Base-by-base conservation (phyloP, 345 rosid species). In the Triadica sebifera region DNA sequence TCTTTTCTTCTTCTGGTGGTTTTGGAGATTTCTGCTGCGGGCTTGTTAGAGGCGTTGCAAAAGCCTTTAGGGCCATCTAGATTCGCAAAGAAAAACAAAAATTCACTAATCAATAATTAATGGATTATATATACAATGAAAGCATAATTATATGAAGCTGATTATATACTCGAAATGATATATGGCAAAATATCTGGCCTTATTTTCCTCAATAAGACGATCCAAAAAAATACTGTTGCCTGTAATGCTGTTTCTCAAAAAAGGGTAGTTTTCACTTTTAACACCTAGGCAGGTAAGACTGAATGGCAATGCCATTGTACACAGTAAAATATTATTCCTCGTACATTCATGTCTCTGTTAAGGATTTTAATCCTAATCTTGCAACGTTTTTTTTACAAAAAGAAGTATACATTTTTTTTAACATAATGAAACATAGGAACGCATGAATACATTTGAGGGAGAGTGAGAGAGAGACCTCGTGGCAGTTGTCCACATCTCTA, bases 31-130 rank as follows among this genome's bases (percentile, higher is more conserved):
- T 65, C 39, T 65, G 74, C 25, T 68, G 89, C 59, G 37, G 22
- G 79, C 80, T 85, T 82, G 83, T 71, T 47, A 75, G 76, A 65
- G 87, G 94, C 50, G 89, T 81, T 65, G 89, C 89, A 82, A 87
- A 79, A 5, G 71, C 91, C 70, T 81, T 74, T 15, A 87, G 66
- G 66, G 86, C 74, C 19, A 60, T 84, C 96, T 93, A 73, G 38
- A 65, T 65, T 29, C 51, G 47, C 7, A 47, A 16, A 67, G 77
- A 66, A 50, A 16, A n/a, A n/a, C n/a, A n/a, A n/a, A n/a, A 39
- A 59, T 39, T 57, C 6, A 15, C 49, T 37, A 6, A 7, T 43
- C 25, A 25, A 5, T 1, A 41, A 58, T 16, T 11, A 11, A 38
- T 20, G 11, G 1, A 37, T 38, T 5, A 65, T 10, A 4, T 20